A percentile compares a stretch with the other conserved stretches of the same genome.
phyloP scores from a whole-genome alignment of 352 stramenopile genomes.

The Phytophthora multivora region DNA sequence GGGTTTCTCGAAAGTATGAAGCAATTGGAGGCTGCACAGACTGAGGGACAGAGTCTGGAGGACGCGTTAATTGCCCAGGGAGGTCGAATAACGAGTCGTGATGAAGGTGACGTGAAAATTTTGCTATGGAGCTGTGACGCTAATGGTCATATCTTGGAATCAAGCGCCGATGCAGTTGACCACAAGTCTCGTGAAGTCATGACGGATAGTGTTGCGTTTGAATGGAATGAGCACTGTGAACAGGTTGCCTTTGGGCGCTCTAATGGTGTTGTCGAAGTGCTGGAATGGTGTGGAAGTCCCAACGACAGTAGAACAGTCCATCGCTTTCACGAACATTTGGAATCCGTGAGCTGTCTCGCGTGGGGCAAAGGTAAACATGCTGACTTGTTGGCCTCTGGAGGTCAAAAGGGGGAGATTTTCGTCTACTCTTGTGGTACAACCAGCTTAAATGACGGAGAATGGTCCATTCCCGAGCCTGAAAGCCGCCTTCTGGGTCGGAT shows the following conservation, averaged over 20 bases:
- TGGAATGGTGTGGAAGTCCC: neutral
- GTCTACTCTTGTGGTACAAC: slow-evolving; percentile 39
- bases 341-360: slow-evolving; percentile 42
- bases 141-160: slow-evolving; percentile 40
- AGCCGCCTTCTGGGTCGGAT: slow-evolving; percentile 31
- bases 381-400: slow-evolving; percentile 49
- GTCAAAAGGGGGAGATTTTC: slow-evolving; percentile 56
- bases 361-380: slow-evolving; percentile 33
- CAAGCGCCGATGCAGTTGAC: slow-evolving; percentile 36
- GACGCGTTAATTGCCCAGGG: slow-evolving; percentile 49
- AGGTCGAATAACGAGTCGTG: slow-evolving; percentile 2
- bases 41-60: slow-evolving; percentile 49
- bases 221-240: slow-evolving; percentile 29
- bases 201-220: slow-evolving; percentile 28
- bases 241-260: slow-evolving; percentile 43
- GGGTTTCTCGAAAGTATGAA: slow-evolving; percentile 52
- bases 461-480: neutral
- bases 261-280: slow-evolving; percentile 56
- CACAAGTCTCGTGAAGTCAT: slow-evolving; percentile 31
- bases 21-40: slow-evolving; percentile 58
- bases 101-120: slow-evolving; percentile 32
- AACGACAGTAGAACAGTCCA: neutral
- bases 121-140: slow-evolving; percentile 60
- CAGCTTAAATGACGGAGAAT: neutral
- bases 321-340: slow-evolving; percentile 62